These are phyloP conservation scores for Boletellus sp. DNA, from an alignment of 1,284 basidiomycete species.

Conservation along the genomic window DNA sequence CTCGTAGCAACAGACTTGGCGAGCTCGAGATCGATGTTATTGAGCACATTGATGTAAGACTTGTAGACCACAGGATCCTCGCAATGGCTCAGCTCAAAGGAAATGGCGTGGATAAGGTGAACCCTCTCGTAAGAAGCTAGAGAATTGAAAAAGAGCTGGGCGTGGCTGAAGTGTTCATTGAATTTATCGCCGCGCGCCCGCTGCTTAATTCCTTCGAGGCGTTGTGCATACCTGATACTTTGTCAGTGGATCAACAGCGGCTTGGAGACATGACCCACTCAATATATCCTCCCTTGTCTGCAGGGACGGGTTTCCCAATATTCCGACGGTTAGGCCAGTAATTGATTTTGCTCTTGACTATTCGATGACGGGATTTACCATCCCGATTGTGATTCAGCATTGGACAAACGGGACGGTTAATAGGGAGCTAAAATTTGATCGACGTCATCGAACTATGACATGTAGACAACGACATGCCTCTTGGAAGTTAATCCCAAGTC, in stretches of 20 bases:
- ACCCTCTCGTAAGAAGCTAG: conserved; percentile 60
- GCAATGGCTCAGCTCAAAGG: conserved; percentile 79
- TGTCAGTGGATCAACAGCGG: background rate
- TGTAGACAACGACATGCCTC: conserved; percentile 37
- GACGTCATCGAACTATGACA: background rate
- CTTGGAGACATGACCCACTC: conserved; percentile 39
- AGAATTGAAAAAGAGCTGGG: conserved; percentile 81
- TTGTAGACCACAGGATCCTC: conserved; percentile 70
- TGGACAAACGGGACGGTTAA: conserved; percentile 81
- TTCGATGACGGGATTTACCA: conserved; percentile 56
- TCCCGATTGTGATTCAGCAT: conserved; percentile 73
- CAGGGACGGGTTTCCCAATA: conserved; percentile 46
- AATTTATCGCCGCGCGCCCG: conserved; percentile 72
- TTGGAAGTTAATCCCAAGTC: conserved; percentile 73
- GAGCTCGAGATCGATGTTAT: conserved; percentile 67
- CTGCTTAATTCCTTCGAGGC: conserved; percentile 61
- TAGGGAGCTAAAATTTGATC: conserved; percentile 55
- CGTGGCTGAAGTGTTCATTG: conserved; percentile 66
- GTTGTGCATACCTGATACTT: conserved; percentile 41
- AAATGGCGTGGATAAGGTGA: conserved; percentile 64
- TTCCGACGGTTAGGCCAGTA: conserved; percentile 75
- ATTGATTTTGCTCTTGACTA: conserved; percentile 61
- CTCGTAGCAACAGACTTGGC: conserved; percentile 62
- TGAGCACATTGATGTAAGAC: conserved; percentile 62
- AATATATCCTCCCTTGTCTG: conserved; percentile 54